These are phyloP conservation scores for Didymella segeticola DNA, from an alignment of 2,329 filamentous ascomycete genomes.

Conservation along the genomic window DNA sequence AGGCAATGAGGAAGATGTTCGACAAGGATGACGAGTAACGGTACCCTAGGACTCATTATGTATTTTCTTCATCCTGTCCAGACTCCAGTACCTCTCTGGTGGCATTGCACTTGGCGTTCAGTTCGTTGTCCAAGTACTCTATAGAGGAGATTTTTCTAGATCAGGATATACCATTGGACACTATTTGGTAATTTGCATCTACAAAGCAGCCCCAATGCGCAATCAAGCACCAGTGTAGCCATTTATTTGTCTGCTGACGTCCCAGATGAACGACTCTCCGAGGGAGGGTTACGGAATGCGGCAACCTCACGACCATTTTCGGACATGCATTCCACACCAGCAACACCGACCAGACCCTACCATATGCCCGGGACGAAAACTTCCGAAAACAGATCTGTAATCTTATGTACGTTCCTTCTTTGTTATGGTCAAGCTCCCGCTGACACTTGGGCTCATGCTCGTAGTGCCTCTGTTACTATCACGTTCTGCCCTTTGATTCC, in stretches of 20 bases:
- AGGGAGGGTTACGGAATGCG: slow-evolving; percentile 31
- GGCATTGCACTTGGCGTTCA: slow-evolving; percentile 36
- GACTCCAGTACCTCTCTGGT: slow-evolving; percentile 18
- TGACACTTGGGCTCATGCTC: slow-evolving; percentile 16
- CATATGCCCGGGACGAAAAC: slow-evolving; percentile 8
- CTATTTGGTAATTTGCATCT: slow-evolving; percentile 1
- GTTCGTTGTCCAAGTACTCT: slow-evolving; percentile 9
- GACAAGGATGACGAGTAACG: slow-evolving; percentile 49
- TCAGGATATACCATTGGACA: slow-evolving; percentile 18
- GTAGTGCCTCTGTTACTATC: slow-evolving; percentile 13
- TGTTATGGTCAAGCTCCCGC: slow-evolving; percentile 31
- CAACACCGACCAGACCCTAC: slow-evolving; percentile 11
- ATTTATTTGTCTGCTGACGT: slow-evolving; percentile 5
- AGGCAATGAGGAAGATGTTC: slow-evolving; percentile 80
- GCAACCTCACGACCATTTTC: slow-evolving; percentile 16
- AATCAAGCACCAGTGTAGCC: background rate
- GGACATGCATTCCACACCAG: slow-evolving; percentile 19
- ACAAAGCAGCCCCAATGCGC: background rate
- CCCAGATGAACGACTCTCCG: slow-evolving; percentile 9
- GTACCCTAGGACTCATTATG: background rate
- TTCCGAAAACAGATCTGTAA: slow-evolving; percentile 28
- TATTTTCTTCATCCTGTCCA: slow-evolving; percentile 20
- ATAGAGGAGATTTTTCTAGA: slow-evolving; percentile 23
- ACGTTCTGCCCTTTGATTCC: slow-evolving; percentile 23
- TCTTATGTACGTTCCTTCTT: slow-evolving; percentile 34